Conservation (phyloP, 306 rosid species). For the Astragalus glycyphyllos region DNA sequence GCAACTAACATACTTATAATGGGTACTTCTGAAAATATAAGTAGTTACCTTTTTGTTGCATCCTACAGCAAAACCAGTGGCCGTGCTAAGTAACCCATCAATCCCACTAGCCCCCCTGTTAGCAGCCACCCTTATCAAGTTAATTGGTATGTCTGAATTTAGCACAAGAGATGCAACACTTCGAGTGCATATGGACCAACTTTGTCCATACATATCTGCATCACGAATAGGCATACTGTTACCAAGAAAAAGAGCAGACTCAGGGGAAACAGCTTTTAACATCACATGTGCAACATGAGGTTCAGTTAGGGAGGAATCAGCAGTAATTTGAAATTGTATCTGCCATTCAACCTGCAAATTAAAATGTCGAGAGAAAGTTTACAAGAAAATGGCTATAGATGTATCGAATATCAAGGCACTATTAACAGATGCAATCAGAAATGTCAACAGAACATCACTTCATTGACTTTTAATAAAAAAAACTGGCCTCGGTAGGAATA, state of each 20-base stretch:
- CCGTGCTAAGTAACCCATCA: conserved; percentile 94
- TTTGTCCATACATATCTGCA: conserved; percentile 78
- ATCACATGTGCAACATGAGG: conserved; percentile 79
- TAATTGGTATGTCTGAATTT: conserved; percentile 62
- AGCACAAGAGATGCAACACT: conserved; percentile 52
- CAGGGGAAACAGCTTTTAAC: conserved; percentile 68
- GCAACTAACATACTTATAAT: conserved; percentile 29
- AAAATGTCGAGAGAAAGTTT: conserved; percentile 35
- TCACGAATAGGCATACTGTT: conserved; percentile 98
- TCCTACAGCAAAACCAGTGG: conserved; percentile 92
- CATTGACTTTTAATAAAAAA: conserved; percentile 12
- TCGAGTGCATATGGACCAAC: conserved; percentile 59
- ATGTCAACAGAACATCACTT: conserved; percentile 1
- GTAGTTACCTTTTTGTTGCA: conserved; percentile 73
- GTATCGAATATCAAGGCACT: conserved; percentile 36
- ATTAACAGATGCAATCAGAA: conserved; percentile 21
- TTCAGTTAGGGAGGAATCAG: conserved; percentile 74
- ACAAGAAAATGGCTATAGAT: conserved; percentile 28
- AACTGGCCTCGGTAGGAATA: conserved; percentile 21
- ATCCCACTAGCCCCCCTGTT: conserved; percentile 99
- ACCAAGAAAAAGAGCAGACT: conserved; percentile 89
- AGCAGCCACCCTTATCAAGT: conserved; percentile 71
- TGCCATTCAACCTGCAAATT: conserved; percentile 77
- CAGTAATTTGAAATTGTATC: conserved; percentile 79
- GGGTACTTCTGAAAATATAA: conserved; percentile 31